Conservation (phyloP, 192 early-diverging fungal species). For the Gaertneriomyces semiglobifer region DNA sequence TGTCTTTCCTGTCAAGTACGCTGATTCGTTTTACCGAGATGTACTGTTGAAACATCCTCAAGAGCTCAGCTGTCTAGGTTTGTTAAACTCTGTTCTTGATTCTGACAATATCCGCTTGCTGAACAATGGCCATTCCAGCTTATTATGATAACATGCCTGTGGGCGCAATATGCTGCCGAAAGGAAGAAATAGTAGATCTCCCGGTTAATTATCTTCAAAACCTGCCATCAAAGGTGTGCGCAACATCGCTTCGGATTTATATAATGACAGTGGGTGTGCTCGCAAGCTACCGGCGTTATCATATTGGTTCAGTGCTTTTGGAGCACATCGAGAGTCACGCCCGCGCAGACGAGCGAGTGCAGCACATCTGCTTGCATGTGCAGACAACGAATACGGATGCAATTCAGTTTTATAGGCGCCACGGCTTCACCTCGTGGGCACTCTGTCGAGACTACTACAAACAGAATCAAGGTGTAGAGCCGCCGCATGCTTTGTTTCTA, state of each 20-base stretch:
- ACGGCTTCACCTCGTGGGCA: slow-evolving; percentile 63
- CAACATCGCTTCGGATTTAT: slow-evolving; percentile 52
- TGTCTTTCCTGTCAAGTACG: slow-evolving; percentile 86
- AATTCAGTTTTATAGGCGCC: slow-evolving; percentile 74
- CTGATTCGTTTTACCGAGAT: slow-evolving; percentile 71
- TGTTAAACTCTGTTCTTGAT: background rate
- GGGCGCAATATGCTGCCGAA: slow-evolving; percentile 83
- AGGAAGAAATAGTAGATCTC: slow-evolving; percentile 45
- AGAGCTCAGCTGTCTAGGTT: slow-evolving; percentile 35
- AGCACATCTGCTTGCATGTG: slow-evolving; percentile 75
- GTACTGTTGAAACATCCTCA: slow-evolving; percentile 39
- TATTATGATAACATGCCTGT: slow-evolving; percentile 65
- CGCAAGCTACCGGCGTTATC: slow-evolving; percentile 70
- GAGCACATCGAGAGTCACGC: slow-evolving; percentile 54
- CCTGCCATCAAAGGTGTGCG: no score
- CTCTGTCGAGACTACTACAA: slow-evolving; percentile 72
- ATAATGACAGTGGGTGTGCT: slow-evolving; percentile 95
- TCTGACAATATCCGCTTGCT: background rate
- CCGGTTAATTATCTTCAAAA: no score
- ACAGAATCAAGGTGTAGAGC: slow-evolving; percentile 66
- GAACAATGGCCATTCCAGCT: slow-evolving; percentile 38
- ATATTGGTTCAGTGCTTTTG: slow-evolving; percentile 57
- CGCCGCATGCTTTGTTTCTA: slow-evolving; percentile 70
- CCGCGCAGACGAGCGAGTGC: slow-evolving; percentile 49
- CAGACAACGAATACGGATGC: slow-evolving; percentile 79